phyloP scores from a whole-genome alignment of 2,329 filamentous ascomycete genomes.

The Alternaria metachromatica region DNA sequence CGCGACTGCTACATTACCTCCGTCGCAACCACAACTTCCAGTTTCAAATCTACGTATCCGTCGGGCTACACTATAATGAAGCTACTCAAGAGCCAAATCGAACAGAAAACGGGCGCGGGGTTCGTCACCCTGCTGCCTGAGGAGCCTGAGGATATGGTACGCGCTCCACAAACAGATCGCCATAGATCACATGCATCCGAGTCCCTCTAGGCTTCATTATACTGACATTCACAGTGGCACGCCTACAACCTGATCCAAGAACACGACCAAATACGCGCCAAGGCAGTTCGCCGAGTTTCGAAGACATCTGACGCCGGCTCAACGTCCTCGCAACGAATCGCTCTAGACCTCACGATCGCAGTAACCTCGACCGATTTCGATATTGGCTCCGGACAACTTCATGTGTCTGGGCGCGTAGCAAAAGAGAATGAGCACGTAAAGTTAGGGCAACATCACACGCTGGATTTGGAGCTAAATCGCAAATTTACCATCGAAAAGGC shows the following conservation, averaged over 20 bases:
- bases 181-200: too few species aligned
- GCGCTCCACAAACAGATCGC: not conserved
- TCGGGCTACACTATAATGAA: constrained; percentile 58
- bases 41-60: not conserved
- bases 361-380: constrained; percentile 74
- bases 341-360: constrained; percentile 68
- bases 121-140: constrained; percentile 71
- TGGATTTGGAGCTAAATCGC: constrained; percentile 85
- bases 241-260: constrained; percentile 75
- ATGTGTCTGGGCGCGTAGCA: constrained; percentile 70
- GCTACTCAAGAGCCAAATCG: constrained; percentile 70
- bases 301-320: constrained; percentile 66
- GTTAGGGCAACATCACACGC: constrained; percentile 71
- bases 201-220: not conserved
- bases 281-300: constrained; percentile 71
- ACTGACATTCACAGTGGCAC: constrained; percentile 65
- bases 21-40: not conserved
- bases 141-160: constrained; percentile 77
- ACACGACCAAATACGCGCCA: constrained; percentile 68
- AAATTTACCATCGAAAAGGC: constrained; percentile 88
- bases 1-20: not conserved
- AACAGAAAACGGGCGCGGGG: constrained; percentile 68
- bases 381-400: constrained; percentile 69
- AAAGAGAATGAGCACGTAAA: constrained; percentile 72
- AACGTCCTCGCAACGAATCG: constrained; percentile 68